Conservation (phyloP, 805 yeast species). For the Brettanomyces custersianus region DNA sequence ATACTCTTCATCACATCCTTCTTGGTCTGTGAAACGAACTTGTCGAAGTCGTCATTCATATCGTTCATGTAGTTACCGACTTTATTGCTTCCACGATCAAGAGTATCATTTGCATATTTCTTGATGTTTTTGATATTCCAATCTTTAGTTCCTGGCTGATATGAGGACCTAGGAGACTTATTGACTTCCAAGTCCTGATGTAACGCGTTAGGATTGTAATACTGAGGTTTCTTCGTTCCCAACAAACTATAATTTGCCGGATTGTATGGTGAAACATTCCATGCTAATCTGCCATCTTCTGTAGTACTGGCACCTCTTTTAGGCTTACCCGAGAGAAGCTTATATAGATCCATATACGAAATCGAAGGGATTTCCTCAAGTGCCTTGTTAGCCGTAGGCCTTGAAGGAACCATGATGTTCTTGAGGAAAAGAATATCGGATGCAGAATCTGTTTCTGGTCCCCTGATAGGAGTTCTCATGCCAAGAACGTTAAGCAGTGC, state of each 20-base stretch:
- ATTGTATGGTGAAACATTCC: constrained; percentile 33
- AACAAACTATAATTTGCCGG: constrained; percentile 22
- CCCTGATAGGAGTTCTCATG: constrained; percentile 24
- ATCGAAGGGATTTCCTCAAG: constrained; percentile 66
- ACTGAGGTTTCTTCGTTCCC: constrained; percentile 21
- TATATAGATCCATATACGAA: constrained; percentile 53
- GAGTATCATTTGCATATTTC: constrained; percentile 12
- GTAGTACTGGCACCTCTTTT: constrained; percentile 39
- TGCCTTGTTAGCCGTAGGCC: constrained; percentile 83
- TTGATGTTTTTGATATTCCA: constrained; percentile 10
- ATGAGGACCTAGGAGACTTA: constrained; percentile 13
- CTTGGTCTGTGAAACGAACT: constrained; percentile 20
- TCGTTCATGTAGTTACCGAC: constrained; percentile 20
- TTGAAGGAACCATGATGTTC: constrained; percentile 55
- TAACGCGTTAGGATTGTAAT: constrained; percentile 24
- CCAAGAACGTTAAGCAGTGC: constrained; percentile 43
- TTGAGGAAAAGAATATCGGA: constrained; percentile 64
- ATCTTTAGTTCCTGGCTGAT: constrained; percentile 2
- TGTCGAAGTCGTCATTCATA: constrained; percentile 24
- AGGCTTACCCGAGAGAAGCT: constrained; percentile 64
- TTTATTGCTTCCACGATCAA: constrained; percentile 18
- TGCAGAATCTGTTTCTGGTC: constrained; percentile 17
- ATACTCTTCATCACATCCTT: constrained; percentile 22
- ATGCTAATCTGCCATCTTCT: constrained; percentile 48
- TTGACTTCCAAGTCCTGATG: constrained; percentile 21